Conservation (phyloP, 345 rosid species). For the Hevea brasiliensis region DNA sequence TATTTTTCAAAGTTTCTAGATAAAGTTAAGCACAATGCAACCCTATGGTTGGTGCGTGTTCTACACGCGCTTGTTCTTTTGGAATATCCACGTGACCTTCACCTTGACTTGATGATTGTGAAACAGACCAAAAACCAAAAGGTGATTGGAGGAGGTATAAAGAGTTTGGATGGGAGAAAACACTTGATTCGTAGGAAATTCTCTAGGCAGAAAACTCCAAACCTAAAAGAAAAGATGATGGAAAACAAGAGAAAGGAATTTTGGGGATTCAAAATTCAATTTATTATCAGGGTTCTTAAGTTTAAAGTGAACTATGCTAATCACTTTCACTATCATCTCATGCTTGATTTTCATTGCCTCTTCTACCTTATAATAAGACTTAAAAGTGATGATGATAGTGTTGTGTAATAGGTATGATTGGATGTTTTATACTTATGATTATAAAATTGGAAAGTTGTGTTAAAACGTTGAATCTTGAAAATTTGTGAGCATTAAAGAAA, state of each 20-base stretch:
- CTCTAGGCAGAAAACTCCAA: slow-evolving; percentile 21
- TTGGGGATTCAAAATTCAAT: slow-evolving; percentile 7
- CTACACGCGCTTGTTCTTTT: neutral
- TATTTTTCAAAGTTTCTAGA: neutral
- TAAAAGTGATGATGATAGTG: neutral
- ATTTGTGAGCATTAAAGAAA: too few relatives aligned
- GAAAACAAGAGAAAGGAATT: slow-evolving; percentile 6
- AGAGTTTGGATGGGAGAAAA: neutral
- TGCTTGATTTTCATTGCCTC: neutral
- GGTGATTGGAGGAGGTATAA: neutral
- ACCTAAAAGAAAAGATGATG: neutral
- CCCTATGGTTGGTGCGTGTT: neutral
- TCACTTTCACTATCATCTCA: too few relatives aligned
- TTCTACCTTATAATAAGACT: too few relatives aligned
- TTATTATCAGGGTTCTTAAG: too few relatives aligned
- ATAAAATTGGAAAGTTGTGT: neutral
- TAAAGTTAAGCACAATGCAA: neutral
- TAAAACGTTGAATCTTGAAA: too few relatives aligned
- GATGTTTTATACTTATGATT: neutral
- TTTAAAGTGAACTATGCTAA: too few relatives aligned
- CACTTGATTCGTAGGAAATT: slow-evolving; percentile 10
- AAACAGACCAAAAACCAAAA: slow-evolving; percentile 27
- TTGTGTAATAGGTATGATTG: neutral
- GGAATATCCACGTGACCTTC: neutral
- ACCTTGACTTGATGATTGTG: neutral